Percentiles rank a stretch among this genome's conserved stretches.
Evolutionary conservation across 2,329 filamentous ascomycete genomes (phyloP).

Genomic region (Fusarium praegraminearum): DNA sequence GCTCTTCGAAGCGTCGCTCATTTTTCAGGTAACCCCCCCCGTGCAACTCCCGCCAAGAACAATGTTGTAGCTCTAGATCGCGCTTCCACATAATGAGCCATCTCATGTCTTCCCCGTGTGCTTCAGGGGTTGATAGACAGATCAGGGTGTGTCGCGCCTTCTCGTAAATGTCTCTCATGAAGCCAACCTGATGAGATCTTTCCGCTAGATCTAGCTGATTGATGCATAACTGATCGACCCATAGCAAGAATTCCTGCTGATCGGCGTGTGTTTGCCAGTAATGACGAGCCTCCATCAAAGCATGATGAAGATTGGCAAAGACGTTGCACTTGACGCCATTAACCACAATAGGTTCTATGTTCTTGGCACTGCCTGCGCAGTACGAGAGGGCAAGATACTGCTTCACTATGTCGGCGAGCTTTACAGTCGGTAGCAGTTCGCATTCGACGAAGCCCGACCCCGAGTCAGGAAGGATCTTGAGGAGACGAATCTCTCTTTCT

Average conservation of each 20-base stretch:
- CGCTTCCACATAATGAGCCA: neutral
- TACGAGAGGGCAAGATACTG: slow-evolving; percentile 19
- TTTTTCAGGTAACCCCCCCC: too few relatives aligned
- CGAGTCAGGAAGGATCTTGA: neutral
- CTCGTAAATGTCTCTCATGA: slow-evolving; percentile 16
- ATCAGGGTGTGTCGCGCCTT: neutral
- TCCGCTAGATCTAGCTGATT: slow-evolving; percentile 8
- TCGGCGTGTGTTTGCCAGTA: neutral
- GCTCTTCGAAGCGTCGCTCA: neutral
- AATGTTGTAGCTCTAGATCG: too few relatives aligned
- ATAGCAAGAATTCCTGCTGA: neutral
- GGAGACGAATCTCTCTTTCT: slow-evolving; percentile 6
- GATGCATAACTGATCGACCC: slow-evolving; percentile 27
- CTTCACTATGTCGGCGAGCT: neutral
- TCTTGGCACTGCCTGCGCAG: slow-evolving; percentile 2
- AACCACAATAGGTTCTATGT: neutral
- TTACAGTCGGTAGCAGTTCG: neutral
- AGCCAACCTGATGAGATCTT: slow-evolving; percentile 24
- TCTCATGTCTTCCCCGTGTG: neutral
- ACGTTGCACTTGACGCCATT: slow-evolving; percentile 2
- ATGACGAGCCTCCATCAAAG: neutral
- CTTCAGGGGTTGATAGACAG: neutral
- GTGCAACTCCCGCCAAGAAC: too few relatives aligned
- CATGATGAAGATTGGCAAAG: slow-evolving; percentile 19
- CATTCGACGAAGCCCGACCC: slow-evolving; percentile 4